Base-by-base conservation (phyloP, 2,329 filamentous ascomycete genomes). In the Talaromyces sp. region DNA sequence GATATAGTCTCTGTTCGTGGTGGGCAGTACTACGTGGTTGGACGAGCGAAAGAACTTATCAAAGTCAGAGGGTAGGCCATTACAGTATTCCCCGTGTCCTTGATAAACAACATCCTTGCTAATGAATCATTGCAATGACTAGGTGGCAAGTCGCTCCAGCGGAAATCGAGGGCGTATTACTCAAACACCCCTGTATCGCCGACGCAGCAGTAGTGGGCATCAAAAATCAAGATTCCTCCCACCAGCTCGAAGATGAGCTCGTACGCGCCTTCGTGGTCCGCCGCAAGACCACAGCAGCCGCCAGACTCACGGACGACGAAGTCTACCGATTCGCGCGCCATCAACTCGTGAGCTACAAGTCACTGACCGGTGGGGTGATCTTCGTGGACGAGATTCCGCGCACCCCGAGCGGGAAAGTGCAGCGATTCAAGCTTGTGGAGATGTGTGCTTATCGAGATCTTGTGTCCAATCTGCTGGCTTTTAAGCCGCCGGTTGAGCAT, bases 351-450 rank as follows among this genome's bases (percentile, higher is more conserved):
- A 75, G 74, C 54, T 81, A 80, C 68, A 81, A 81, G 61, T 69
- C 70, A 2, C 63, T 80, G 0, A 77, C 77, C 8, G 76, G 76
- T 5, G 78, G 77, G 0, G 73, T 81, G 8, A 64, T 75, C 21
- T 81, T 81, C 55, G 73, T 80, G 13, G 74, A 79, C 45, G 67
- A 74, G 28, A 78, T 81, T 35, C 79, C 79, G 4, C 76, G 77
- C 48, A 77, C 77, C 2, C 69, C 77, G 0, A 79, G 77, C 58
- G 79, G 79, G 13, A 81, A 81, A 67, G 79, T 81, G 52, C 70
- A 77, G 59, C 69, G 75, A 7, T 74, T 73, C 66, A 73, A 69
- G 58, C 65, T 75, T 25, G 62, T 69, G 2, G 70, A 74, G 63
- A 73, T 74, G 71, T 73, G 74, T 57, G 62, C 66, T 10, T 74